Conservation (phyloP, 805 yeast species). For the Torulaspora franciscae region DNA sequence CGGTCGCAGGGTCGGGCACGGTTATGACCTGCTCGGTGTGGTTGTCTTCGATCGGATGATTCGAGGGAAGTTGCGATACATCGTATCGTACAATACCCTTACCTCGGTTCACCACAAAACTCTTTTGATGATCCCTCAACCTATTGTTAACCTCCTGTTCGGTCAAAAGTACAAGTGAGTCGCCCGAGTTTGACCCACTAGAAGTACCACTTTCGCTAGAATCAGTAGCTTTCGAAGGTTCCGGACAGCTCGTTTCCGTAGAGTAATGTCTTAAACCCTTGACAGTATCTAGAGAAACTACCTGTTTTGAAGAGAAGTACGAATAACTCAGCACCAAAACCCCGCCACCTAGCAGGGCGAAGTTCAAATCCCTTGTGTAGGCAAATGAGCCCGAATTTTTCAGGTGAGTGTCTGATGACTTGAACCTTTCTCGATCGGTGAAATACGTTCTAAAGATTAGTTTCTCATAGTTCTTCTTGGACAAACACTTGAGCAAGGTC, state of each 20-base stretch:
- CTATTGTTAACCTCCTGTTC: conserved; percentile 68
- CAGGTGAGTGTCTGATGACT: conserved; percentile 2
- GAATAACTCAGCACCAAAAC: conserved; percentile 20
- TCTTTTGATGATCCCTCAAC: conserved; percentile 71
- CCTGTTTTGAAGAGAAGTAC: conserved; percentile 14
- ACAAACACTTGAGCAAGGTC: conserved; percentile 17
- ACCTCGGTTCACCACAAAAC: conserved; percentile 73
- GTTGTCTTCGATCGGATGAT: conserved; percentile 93
- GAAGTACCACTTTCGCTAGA: neutral
- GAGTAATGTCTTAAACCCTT: conserved; percentile 28
- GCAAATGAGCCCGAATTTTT: conserved; percentile 5
- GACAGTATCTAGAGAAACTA: conserved; percentile 27
- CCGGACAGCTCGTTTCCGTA: conserved; percentile 1
- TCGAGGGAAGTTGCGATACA: conserved; percentile 81
- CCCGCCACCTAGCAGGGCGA: conserved; percentile 17
- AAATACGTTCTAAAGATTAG: conserved; percentile 18
- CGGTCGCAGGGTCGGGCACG: conserved; percentile 49
- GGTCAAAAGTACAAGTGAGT: conserved; percentile 45
- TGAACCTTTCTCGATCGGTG: conserved; percentile 2
- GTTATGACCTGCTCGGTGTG: conserved; percentile 77
- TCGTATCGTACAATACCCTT: conserved; percentile 88
- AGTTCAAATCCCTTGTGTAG: conserved; percentile 11
- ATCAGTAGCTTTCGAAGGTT: neutral
- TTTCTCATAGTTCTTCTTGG: conserved; percentile 17
- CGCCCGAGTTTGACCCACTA: conserved; percentile 3